Conservation (phyloP, 1,284 basidiomycete genomes). For the Trichosporon coremiiforme region DNA sequence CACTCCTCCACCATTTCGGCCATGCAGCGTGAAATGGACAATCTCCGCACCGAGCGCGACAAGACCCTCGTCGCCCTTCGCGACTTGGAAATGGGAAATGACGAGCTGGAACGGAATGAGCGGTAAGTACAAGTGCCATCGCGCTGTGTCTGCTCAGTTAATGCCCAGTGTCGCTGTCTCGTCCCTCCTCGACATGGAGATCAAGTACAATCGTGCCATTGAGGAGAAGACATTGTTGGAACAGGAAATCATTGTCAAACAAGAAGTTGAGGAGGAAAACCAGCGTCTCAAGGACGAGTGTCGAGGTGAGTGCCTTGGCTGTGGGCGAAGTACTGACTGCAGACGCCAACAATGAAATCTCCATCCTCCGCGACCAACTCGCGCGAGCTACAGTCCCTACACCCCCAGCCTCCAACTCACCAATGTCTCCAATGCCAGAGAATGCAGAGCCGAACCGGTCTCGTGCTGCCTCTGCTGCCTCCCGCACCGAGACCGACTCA, state of each 20-base stretch:
- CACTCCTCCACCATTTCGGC: slow-evolving; percentile 75
- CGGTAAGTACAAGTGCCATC: slow-evolving; percentile 56
- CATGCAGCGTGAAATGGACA: slow-evolving; percentile 74
- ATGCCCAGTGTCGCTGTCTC: slow-evolving; percentile 71
- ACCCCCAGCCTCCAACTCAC: slow-evolving; percentile 44
- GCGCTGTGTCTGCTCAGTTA: background rate
- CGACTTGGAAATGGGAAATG: slow-evolving; percentile 93
- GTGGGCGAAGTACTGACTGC: slow-evolving; percentile 14
- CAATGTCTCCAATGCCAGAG: slow-evolving; percentile 47
- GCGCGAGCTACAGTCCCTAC: slow-evolving; percentile 39
- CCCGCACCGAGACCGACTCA: slow-evolving; percentile 29
- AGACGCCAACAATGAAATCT: slow-evolving; percentile 74
- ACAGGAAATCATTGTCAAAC: slow-evolving; percentile 92
- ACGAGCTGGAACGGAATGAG: slow-evolving; percentile 89
- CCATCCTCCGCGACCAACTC: slow-evolving; percentile 73
- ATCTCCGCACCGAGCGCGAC: slow-evolving; percentile 73
- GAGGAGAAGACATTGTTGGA: slow-evolving; percentile 97
- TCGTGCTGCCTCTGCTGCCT: slow-evolving; percentile 11
- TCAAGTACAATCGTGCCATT: slow-evolving; percentile 83
- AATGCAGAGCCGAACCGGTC: background rate
- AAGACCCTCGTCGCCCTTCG: slow-evolving; percentile 76
- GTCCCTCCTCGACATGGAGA: slow-evolving; percentile 86
- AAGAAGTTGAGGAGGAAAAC: slow-evolving; percentile 83
- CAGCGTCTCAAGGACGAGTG: slow-evolving; percentile 93
- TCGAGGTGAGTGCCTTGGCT: slow-evolving; percentile 65